Evolutionary conservation across 345 rosid genomes (phyloP).

Genomic region (Arabidopsis arenosa): DNA sequence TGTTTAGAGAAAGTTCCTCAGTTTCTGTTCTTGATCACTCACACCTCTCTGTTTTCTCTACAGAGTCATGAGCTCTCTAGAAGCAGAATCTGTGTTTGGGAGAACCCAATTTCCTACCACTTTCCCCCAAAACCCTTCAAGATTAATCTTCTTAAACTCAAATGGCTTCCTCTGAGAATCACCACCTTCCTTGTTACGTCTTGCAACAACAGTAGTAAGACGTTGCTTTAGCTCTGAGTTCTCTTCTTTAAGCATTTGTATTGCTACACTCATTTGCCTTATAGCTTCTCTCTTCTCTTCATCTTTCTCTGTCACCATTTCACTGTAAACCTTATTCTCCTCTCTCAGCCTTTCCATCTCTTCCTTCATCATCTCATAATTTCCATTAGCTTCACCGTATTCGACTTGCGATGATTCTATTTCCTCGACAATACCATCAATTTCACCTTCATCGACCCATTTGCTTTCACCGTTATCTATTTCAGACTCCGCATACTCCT

Average conservation of each 20-base stretch:
- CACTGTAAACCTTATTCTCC: slow-evolving; percentile 40
- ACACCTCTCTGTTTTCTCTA: neutral
- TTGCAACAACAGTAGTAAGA: slow-evolving; percentile 18
- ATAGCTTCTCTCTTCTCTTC: slow-evolving; percentile 49
- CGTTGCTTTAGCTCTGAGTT: slow-evolving; percentile 43
- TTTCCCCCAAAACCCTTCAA: slow-evolving; percentile 33
- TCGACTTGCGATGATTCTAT: neutral
- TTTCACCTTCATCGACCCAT: slow-evolving; percentile 37
- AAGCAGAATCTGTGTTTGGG: slow-evolving; percentile 28
- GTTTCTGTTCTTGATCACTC: slow-evolving; percentile 24
- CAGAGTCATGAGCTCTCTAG: slow-evolving; percentile 37
- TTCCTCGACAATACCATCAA: slow-evolving; percentile 2
- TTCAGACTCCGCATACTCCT: slow-evolving; percentile 41
- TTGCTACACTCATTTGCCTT: slow-evolving; percentile 48
- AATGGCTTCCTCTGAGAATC: slow-evolving; percentile 37
- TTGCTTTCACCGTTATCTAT: slow-evolving; percentile 40
- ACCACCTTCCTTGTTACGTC: slow-evolving; percentile 28
- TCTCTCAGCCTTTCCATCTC: slow-evolving; percentile 43
- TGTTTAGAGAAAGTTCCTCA: slow-evolving; percentile 8
- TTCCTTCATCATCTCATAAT: slow-evolving; percentile 27
- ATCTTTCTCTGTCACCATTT: slow-evolving; percentile 41
- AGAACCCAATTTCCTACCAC: slow-evolving; percentile 33
- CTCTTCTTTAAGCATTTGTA: slow-evolving; percentile 47
- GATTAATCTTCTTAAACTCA: slow-evolving; percentile 37
- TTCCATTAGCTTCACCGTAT: neutral